A percentile compares a stretch with the other conserved stretches of the same genome.
phyloP scores from a whole-genome alignment of 2,329 filamentous ascomycete species.

The Chaetomium olivaceum region DNA sequence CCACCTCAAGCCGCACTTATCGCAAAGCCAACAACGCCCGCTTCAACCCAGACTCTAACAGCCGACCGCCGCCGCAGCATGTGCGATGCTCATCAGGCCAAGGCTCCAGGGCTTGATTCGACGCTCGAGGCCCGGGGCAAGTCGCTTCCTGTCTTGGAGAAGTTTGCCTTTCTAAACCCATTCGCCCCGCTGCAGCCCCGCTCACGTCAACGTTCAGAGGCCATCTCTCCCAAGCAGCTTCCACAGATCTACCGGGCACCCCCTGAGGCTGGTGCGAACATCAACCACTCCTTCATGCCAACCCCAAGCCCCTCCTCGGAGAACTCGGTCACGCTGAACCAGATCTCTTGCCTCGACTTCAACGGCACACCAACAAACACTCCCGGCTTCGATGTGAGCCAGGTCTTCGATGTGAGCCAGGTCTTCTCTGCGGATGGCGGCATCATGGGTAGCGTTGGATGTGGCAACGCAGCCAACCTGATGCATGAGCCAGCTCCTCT shows the following conservation, averaged over 20 bases:
- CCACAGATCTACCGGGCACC: slow-evolving; percentile 30
- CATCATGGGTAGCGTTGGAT: background rate
- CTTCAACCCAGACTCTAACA: slow-evolving; percentile 8
- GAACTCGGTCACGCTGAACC: slow-evolving; percentile 15
- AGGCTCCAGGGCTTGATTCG: slow-evolving; percentile 32
- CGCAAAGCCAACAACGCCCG: background rate
- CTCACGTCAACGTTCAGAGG: slow-evolving; percentile 35
- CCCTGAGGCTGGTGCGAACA: background rate
- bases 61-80: slow-evolving; percentile 37
- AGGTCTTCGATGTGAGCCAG: slow-evolving; percentile 13
- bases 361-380: slow-evolving; percentile 18
- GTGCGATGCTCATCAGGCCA: slow-evolving; percentile 34
- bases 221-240: slow-evolving; percentile 42
- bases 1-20: background rate
- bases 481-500: background rate
- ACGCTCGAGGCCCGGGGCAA: slow-evolving; percentile 36
- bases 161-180: slow-evolving; percentile 37
- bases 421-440: slow-evolving; percentile 13
- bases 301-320: background rate
- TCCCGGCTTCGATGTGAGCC: slow-evolving; percentile 12
- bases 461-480: background rate
- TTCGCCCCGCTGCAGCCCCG: slow-evolving; percentile 22
- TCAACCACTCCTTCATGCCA: background rate
- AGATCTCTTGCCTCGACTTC: slow-evolving; percentile 27
- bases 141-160: slow-evolving; percentile 41